A percentile compares a stretch with the other conserved stretches of the same genome.
Evolutionary conservation across 805 yeast species (phyloP).

Genomic region (Pichia cephalocereana): DNA sequence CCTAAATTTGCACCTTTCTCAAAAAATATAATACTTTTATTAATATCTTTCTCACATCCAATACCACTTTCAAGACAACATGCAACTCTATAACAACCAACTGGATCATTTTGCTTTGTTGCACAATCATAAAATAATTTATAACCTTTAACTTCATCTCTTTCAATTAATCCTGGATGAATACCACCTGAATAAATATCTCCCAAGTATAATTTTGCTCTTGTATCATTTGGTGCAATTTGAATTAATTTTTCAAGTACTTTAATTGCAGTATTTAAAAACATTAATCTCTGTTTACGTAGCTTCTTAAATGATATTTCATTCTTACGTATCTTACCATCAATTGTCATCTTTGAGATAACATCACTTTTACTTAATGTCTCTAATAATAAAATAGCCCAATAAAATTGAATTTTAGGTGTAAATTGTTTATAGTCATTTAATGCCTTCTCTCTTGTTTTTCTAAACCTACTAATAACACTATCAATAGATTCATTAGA

Average conservation of each 20-base stretch:
- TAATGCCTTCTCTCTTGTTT: conserved; percentile 25
- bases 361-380: conserved; percentile 34
- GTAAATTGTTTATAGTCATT: conserved; percentile 31
- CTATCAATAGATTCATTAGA: conserved; percentile 20
- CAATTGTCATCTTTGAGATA: conserved; percentile 36
- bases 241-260: conserved; percentile 47
- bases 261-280: conserved; percentile 49
- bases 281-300: conserved; percentile 43
- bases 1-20: conserved; percentile 53
- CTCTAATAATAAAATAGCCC: conserved; percentile 52
- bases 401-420: conserved; percentile 47
- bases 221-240: conserved; percentile 38
- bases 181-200: conserved; percentile 45
- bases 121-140: conserved; percentile 54
- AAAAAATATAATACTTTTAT: conserved; percentile 45
- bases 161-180: conserved; percentile 39
- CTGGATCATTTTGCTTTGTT: conserved; percentile 38
- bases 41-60: conserved; percentile 36
- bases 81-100: conserved; percentile 60
- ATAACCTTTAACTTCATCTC: conserved; percentile 53
- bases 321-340: conserved; percentile 34
- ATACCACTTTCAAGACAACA: conserved; percentile 63
- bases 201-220: conserved; percentile 52
- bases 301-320: conserved; percentile 35
- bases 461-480: conserved; percentile 21